Conservation (phyloP, 169 alveolate species). For the Sarcocystis neurona region DNA sequence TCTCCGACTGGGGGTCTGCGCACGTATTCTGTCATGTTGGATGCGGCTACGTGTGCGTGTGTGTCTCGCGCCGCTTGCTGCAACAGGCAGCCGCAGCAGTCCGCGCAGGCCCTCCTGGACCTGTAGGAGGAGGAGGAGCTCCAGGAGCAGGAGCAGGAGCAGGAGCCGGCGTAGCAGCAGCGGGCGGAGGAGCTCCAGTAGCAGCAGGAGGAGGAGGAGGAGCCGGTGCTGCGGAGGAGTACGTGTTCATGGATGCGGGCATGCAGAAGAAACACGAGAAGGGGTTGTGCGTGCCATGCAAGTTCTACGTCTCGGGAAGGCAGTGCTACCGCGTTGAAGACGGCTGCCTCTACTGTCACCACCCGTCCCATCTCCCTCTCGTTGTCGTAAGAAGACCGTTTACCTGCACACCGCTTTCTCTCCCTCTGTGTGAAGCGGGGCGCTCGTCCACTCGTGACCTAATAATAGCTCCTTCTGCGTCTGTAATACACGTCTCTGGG, state of each 20-base stretch:
- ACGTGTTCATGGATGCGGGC: not conserved
- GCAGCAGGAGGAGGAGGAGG: not conserved
- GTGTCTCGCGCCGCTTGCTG: not conserved
- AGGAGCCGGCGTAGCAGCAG: not conserved
- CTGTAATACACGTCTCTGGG: no score
- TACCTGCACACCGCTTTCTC: no score
- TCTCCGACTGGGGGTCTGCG: no score
- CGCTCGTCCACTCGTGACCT: no score
- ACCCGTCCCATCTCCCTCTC: conserved; percentile 27
- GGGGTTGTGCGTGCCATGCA: conserved; percentile 21
- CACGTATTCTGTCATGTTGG: not conserved
- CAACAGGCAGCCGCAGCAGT: not conserved
- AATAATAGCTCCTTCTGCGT: no score
- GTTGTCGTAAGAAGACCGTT: not conserved
- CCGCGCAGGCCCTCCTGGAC: not conserved
- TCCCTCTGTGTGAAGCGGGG: no score
- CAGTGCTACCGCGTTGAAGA: not conserved
- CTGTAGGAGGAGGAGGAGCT: not conserved
- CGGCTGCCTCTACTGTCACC: conserved; percentile 14
- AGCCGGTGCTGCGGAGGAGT: not conserved
- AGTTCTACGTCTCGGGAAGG: not conserved
- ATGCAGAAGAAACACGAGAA: conserved; percentile 24
- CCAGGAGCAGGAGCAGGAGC: not conserved
- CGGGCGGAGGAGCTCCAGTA: not conserved
- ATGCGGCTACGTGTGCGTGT: not conserved